phyloP scores from a whole-genome alignment of 768 basidiomycete genomes.

The Baorangia bicolor region DNA sequence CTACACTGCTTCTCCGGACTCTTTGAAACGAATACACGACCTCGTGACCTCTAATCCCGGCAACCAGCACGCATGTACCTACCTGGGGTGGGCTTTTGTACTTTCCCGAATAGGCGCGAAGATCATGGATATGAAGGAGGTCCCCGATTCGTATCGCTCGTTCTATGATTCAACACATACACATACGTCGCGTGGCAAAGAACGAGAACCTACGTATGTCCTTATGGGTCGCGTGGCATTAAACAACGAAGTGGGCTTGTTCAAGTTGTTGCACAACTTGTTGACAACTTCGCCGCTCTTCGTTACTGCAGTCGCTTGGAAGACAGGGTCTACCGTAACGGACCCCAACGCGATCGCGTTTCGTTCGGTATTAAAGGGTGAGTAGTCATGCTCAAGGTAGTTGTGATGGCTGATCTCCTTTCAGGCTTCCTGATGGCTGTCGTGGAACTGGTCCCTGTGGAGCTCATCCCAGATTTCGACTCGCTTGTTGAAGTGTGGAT shows the following conservation, averaged over 20 bases:
- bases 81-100: constrained; percentile 84
- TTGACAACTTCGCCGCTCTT: constrained; percentile 74
- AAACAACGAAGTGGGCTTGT: constrained; percentile 57
- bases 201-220: constrained; percentile 52
- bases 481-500: constrained; percentile 75
- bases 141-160: constrained; percentile 52
- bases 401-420: constrained; percentile 1
- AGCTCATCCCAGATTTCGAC: constrained; percentile 75
- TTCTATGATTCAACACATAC: constrained; percentile 57
- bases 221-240: constrained; percentile 61
- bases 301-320: constrained; percentile 71
- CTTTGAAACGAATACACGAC: constrained; percentile 66
- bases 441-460: constrained; percentile 71
- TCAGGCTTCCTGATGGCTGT: constrained; percentile 75
- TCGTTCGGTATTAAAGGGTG: constrained; percentile 84
- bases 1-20: constrained; percentile 61
- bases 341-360: constrained; percentile 79
- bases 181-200: constrained; percentile 46
- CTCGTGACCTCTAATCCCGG: constrained; percentile 58
- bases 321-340: constrained; percentile 61
- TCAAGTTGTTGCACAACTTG: constrained; percentile 53
- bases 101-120: constrained; percentile 59
- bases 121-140: constrained; percentile 45
- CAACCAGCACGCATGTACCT: constrained; percentile 67
- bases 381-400: constrained; percentile 9